Base-by-base conservation (phyloP, 805 yeast genomes). In the Lipomyces yamadae region DNA sequence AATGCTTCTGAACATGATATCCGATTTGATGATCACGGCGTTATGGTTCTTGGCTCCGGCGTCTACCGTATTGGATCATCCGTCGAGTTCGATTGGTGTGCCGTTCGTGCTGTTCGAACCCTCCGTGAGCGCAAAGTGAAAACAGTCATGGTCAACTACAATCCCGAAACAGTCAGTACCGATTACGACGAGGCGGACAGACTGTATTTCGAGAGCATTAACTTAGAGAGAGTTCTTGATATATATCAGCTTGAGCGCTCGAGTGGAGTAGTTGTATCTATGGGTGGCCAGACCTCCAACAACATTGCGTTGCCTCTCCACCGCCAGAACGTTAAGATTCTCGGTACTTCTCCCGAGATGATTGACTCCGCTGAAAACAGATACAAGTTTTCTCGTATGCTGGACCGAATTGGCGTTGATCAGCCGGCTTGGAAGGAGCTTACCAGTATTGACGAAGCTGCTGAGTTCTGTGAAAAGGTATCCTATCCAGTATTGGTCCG, bases 371-470 rank as follows among this genome's bases (percentile, higher is more conserved):
- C 99, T 71, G 99, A 94, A 84, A 93, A 94, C 82, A 87, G 99
- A 82, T 93, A 92, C 85, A 94, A 95, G 82, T 94, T 94, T 83
- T 92, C 97, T 56, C 91, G 97, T 81, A 92, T 94, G 96, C 85
- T 94, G 81, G 99, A 94, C 80, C 86, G 86, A 73, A 94, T 94
- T 76, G 97, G 96, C 64, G 98, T 94, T 71, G 99, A 94, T 81
- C 99, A 94, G 81, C 99, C 99, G 56, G 97, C 97, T 50, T 94
- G 99, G 99, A 94, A 93, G 80, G 99, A 94, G 80, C 85, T 94
- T 74, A 92, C 98, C 48, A 91, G 97, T 32, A 84, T 92, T 66
- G 91, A 84, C 52, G 98, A 94, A 79, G 98, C 99, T 67, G 96
- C 91, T 78, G 87, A 81, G 56, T 94, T 94, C 77, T 98, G 98